Conservation (phyloP, 2,329 filamentous ascomycete genomes). For the Lasiodiplodia theobromae region DNA sequence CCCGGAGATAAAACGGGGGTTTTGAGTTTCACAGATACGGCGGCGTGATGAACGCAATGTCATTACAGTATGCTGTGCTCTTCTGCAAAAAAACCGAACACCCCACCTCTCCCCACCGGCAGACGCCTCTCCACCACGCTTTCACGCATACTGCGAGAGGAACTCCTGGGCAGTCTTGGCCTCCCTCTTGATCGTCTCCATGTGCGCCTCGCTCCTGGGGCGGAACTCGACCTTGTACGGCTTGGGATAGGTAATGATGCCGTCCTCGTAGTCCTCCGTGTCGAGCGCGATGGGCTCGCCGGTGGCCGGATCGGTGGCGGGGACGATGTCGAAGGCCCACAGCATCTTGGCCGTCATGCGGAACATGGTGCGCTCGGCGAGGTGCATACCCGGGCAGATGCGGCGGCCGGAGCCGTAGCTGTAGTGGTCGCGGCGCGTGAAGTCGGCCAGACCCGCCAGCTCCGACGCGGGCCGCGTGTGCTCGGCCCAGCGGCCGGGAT, state of each 20-base stretch:
- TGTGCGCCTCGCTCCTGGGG: slow-evolving; percentile 41
- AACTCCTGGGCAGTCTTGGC: slow-evolving; percentile 38
- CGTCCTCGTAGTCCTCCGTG: slow-evolving; percentile 42
- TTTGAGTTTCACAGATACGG: too few relatives aligned
- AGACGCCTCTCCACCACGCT: slow-evolving; percentile 30
- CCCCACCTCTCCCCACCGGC: too few relatives aligned
- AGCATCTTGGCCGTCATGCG: slow-evolving; percentile 37
- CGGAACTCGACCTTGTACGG: slow-evolving; percentile 43
- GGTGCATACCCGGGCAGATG: slow-evolving; percentile 42
- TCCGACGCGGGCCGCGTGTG: slow-evolving; percentile 44
- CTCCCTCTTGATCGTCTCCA: slow-evolving; percentile 42
- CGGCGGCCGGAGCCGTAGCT: slow-evolving; percentile 38
- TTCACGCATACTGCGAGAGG: slow-evolving; percentile 37
- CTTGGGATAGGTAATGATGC: slow-evolving; percentile 44
- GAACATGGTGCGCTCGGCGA: slow-evolving; percentile 39
- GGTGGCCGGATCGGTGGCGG: not conserved
- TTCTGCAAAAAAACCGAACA: too few relatives aligned
- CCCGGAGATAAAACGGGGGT: too few relatives aligned
- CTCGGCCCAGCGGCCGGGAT: slow-evolving; percentile 46
- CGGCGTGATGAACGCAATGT: too few relatives aligned
- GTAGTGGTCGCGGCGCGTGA: slow-evolving; percentile 37
- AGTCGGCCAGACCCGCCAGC: slow-evolving; percentile 44
- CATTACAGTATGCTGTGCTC: too few relatives aligned
- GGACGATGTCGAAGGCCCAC: slow-evolving; percentile 32
- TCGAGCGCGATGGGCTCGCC: slow-evolving; percentile 35